A percentile compares a stretch with the other conserved stretches of the same genome.
Conservation (phyloP, 345 rosid species). For the Eutrema heterophyllum region DNA sequence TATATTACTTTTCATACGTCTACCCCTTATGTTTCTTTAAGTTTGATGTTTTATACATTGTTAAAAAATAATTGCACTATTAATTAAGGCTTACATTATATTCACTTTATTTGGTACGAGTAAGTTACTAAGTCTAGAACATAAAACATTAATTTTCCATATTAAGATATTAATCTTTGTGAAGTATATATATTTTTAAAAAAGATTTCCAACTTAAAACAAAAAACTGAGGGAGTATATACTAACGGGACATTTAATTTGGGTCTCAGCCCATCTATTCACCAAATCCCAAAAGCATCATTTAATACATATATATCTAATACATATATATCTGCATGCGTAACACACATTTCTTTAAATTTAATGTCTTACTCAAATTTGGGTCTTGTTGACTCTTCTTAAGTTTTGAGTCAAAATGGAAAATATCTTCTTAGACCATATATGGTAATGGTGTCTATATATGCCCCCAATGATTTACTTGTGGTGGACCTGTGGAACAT, state of each 20-base stretch:
- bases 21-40: background rate
- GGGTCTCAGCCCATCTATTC: background rate
- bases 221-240: no score
- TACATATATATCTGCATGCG: no score
- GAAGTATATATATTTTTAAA: no score
- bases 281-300: no score
- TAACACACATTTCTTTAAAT: no score
- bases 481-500: constrained; percentile 11
- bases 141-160: no score
- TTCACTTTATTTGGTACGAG: background rate
- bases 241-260: background rate
- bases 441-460: background rate
- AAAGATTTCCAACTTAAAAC: no score
- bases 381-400: background rate
- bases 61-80: background rate
- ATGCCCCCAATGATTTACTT: background rate
- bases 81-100: background rate
- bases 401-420: background rate
- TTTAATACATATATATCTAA: background rate
- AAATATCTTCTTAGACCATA: background rate
- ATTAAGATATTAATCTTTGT: no score
- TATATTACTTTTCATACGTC: background rate
- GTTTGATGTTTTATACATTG: background rate
- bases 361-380: background rate
- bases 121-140: no score